Conservation (phyloP, 306 rosid genomes). For the Begonia fuchsioides region DNA sequence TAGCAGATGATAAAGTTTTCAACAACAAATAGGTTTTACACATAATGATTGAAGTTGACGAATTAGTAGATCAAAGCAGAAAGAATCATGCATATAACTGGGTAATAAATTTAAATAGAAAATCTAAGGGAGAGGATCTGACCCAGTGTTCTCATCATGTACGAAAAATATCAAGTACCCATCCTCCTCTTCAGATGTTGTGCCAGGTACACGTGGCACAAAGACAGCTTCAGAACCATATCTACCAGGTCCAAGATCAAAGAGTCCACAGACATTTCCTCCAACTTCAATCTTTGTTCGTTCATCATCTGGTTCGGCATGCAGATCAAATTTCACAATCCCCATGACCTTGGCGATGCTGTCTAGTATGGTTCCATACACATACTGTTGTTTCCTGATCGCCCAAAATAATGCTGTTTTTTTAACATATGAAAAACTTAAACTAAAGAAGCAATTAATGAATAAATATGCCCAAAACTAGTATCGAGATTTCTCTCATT, state of each 20-base stretch:
- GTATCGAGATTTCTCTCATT: background rate
- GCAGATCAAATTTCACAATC: conserved; percentile 73
- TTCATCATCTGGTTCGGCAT: conserved; percentile 45
- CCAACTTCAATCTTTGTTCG: conserved; percentile 65
- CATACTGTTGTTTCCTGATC: conserved; percentile 62
- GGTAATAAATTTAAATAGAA: background rate
- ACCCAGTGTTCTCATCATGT: conserved; percentile 77
- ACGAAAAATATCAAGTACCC: conserved; percentile 76
- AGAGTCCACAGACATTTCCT: conserved; percentile 65
- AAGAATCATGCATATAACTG: background rate
- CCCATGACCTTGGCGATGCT: conserved; percentile 59
- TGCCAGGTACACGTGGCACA: conserved; percentile 62
- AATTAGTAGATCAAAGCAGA: too few species aligned
- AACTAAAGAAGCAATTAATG: background rate
- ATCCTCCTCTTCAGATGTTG: conserved; percentile 76
- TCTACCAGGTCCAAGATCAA: conserved; percentile 66
- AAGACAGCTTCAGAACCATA: conserved; percentile 82
- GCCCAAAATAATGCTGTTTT: background rate
- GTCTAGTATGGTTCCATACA: conserved; percentile 69
- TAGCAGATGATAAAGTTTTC: too few species aligned
- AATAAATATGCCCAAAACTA: background rate
- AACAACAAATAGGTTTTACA: too few species aligned
- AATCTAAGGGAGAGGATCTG: conserved; percentile 6
- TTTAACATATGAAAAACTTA: background rate
- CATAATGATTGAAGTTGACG: too few species aligned